Base-by-base conservation (phyloP, 1,139 yeast genomes). In the Petasospora fabianii region DNA sequence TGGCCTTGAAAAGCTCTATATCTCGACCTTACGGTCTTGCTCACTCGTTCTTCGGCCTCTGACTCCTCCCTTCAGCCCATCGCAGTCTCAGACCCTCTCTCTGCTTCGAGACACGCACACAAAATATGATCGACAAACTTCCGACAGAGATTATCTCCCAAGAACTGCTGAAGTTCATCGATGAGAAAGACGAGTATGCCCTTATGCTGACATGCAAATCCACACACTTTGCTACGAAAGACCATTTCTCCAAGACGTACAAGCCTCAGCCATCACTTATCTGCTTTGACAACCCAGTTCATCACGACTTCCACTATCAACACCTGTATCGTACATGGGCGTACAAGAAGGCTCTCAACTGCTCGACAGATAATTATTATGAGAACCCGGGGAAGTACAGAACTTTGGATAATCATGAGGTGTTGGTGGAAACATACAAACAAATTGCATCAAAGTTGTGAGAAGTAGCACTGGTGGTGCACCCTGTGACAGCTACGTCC, bases 191-290 rank as follows among this genome's bases (percentile, higher is more conserved):
- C 26, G 51, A 49, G 17, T 48, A 41, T 29, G 35, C 41, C 6
- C 34, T 51, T n/a, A 48, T 46, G 43, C 37, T 50, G 5, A 46
- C 54, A 3, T 50, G 55, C 37, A 43, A 41, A n/a, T 28, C 46
- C 4, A 34, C 47, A 7, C 44, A 45, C 32, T 21, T 26, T 22
- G 53, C 53, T 2, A 47, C 54, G 3, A 29, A 29, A 2, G 43
- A 42, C 11, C 46, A 41, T 8, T 42, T 46, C 35, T 9, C 21
- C 4, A 32, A 42, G 21, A 27, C 36, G 1, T 43, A 35, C 27
- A 43, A 27, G 32, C 47, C 46, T 6, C 14, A 15, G 7, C 42
- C 46, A 6, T 46, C 37, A 19, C 39, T 49, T 24, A 47, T 50
- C 30, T 47, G 46, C 30, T 24, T 39, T 13, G 55, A 47, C 29